Percentiles rank a stretch among this genome's conserved stretches.
phyloP scores from a whole-genome alignment of 2,329 filamentous ascomycete genomes.

The Pestalotiopsis sp. region DNA sequence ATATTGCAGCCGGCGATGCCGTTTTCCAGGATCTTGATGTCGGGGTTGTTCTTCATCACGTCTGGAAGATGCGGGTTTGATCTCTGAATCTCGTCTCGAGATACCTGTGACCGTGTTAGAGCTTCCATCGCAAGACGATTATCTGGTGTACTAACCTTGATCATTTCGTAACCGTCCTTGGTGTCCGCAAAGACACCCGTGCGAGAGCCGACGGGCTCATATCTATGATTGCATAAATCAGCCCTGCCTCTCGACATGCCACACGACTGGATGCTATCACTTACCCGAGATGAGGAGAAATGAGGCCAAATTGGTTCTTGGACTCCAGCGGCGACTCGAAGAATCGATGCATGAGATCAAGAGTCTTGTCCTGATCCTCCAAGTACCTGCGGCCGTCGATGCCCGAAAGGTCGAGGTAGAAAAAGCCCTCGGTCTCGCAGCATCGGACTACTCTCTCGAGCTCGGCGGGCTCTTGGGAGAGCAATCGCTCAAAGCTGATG shows the following conservation, averaged over 20 bases:
- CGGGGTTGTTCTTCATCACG: conserved; percentile 50
- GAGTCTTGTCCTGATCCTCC: conserved; percentile 53
- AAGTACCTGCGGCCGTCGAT: conserved; percentile 57
- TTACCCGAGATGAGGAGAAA: conserved; percentile 55
- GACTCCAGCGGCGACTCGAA: conserved; percentile 54
- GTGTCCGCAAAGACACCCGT: conserved; percentile 49
- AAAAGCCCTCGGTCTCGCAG: conserved; percentile 56
- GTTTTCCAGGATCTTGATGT: conserved; percentile 51
- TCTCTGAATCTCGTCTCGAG: conserved; percentile 52
- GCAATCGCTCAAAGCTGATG: conserved; percentile 52
- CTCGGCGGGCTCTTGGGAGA: conserved; percentile 57
- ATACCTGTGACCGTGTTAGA: conserved; percentile 31
- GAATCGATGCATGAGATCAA: conserved; percentile 59
- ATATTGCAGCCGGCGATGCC: conserved; percentile 53
- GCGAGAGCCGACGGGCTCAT: conserved; percentile 51
- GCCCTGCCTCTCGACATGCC: neutral
- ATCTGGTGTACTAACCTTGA: conserved; percentile 47
- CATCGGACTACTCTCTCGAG: conserved; percentile 52
- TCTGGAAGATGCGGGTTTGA: conserved; percentile 48
- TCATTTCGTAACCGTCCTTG: conserved; percentile 57
- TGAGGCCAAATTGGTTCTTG: conserved; percentile 60
- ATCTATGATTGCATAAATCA: conserved; percentile 31
- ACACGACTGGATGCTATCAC: conserved; percentile 15
- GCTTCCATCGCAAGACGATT: too few species aligned
- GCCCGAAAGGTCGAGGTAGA: conserved; percentile 56